Base-by-base conservation (phyloP, 1,284 basidiomycete genomes). In the Leccinum fallax region DNA sequence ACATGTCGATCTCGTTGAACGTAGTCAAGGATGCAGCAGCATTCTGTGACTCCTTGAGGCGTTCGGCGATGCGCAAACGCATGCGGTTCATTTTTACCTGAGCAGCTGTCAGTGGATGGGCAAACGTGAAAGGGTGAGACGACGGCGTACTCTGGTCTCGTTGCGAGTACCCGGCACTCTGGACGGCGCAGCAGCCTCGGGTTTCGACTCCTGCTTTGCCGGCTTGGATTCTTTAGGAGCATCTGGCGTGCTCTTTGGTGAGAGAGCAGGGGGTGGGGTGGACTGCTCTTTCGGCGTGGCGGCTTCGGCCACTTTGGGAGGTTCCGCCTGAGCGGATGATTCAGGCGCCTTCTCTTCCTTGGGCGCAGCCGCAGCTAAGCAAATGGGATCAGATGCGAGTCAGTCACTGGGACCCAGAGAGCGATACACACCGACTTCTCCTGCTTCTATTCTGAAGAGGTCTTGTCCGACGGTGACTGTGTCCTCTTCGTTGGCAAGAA, bases 1-100 rank as follows among this genome's bases (percentile, higher is more conserved):
- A 95, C 97, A 99, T 99, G 83, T 99, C 97, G 75, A 99, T 95
- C 81, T 99, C 97, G 82, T 99, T 98, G 86, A 99, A 99, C 52
- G 97, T 99, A 58, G 97, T 99, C 66, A 99, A 80, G 62, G 95
- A 95, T 53, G 97, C 97, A 10, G 97, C 97, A 13, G 95, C 88
- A 78, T 98, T 98, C 79, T 99, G 97, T 49, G 96, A 97, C 77
- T 98, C 93, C 83, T 99, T 99, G 75, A 99, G 86, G 62, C 97
- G 93, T 80, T 97, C 95, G 55, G 97, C 93, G 72, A 99, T 99
- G 66, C 97, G 93, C 69, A 93, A 83, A 64, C 97, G 93, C 97
- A 99, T 99, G 61, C 95, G 90, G 77, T 87, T 95, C 95, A 98
- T 97, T 83, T 97, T 97, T 72, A 97, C 90, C 90, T 93, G 69